Percentiles rank a stretch among this genome's conserved stretches.
Evolutionary conservation across 345 rosid species (phyloP).

Genomic region (Pelargonium nanum): DNA sequence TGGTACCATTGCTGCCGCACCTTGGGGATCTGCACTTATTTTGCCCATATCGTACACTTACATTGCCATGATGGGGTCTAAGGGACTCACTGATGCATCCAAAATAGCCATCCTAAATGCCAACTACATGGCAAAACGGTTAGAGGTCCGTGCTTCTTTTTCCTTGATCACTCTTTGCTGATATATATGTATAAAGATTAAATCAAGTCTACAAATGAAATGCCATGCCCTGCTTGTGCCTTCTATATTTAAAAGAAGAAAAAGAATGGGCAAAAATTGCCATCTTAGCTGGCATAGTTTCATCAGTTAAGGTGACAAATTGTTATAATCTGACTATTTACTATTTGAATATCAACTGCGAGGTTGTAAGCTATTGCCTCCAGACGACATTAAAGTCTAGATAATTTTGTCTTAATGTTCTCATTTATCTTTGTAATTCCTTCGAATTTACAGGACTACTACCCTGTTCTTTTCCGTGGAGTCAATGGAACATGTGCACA

Average conservation of each 20-base stretch:
- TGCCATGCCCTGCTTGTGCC: too few relatives aligned
- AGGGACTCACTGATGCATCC: constrained; percentile 92
- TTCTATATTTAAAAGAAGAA: too few relatives aligned
- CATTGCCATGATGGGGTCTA: constrained; percentile 98
- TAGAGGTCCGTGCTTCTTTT: constrained; percentile 50
- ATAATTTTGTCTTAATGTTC: constrained; percentile 2
- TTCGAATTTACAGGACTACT: constrained; percentile 45
- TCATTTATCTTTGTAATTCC: constrained; percentile 3
- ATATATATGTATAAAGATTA: neutral
- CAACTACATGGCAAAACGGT: constrained; percentile 98
- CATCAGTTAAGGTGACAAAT: too few relatives aligned
- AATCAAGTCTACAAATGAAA: neutral
- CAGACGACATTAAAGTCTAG: neutral
- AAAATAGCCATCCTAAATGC: constrained; percentile 92
- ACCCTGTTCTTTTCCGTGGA: constrained; percentile 88
- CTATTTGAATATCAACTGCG: too few relatives aligned
- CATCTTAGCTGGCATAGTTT: neutral
- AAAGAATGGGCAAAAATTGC: neutral
- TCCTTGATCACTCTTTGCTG: constrained; percentile 5
- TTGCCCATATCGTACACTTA: constrained; percentile 89
- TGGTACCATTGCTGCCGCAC: constrained; percentile 95
- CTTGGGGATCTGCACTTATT: constrained; percentile 98
- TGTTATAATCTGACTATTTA: too few relatives aligned
- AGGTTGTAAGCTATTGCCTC: too few relatives aligned
- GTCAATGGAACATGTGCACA: constrained; percentile 91